Percentiles rank a stretch among this genome's conserved stretches.
phyloP scores from a whole-genome alignment of 2,329 filamentous ascomycete species.

The Cladosporium velox region DNA sequence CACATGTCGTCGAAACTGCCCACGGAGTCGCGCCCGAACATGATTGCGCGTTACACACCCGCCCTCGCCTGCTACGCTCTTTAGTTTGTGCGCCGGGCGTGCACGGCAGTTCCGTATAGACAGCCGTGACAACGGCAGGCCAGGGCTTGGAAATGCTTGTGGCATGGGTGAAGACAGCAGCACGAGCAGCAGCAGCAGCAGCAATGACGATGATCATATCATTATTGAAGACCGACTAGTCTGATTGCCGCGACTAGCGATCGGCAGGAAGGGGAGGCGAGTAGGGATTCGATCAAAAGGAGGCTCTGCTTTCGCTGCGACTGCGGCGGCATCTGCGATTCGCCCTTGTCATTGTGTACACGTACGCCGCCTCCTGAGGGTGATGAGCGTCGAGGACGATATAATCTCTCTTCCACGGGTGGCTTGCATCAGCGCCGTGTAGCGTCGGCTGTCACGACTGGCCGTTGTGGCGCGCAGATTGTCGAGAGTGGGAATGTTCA shows the following conservation, averaged over 20 bases:
- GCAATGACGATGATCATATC: background rate
- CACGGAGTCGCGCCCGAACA: background rate
- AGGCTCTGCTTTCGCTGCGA: slow-evolving; percentile 15
- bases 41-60: slow-evolving; percentile 9
- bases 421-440: slow-evolving; percentile 16
- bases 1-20: background rate
- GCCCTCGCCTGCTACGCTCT: background rate
- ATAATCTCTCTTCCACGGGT: slow-evolving; percentile 14
- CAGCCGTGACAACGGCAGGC: background rate
- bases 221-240: slow-evolving; percentile 5
- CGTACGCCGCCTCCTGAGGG: slow-evolving; percentile 18
- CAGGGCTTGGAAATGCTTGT: slow-evolving; percentile 10
- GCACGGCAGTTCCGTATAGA: slow-evolving; percentile 3
- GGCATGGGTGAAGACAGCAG: slow-evolving; percentile 11
- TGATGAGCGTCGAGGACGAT: background rate
- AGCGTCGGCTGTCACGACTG: background rate
- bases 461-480: slow-evolving; percentile 1
- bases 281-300: slow-evolving; percentile 1
- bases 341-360: slow-evolving; percentile 3
- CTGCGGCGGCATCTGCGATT: slow-evolving; percentile 14
- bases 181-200: background rate
- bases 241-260: slow-evolving; percentile 10
- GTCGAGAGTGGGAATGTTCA: background rate
- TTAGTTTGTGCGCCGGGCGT: background rate
- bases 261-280: slow-evolving; percentile 1